Base-by-base conservation (phyloP, 495 filamentous ascomycete species). In the Penicillium daleae region DNA sequence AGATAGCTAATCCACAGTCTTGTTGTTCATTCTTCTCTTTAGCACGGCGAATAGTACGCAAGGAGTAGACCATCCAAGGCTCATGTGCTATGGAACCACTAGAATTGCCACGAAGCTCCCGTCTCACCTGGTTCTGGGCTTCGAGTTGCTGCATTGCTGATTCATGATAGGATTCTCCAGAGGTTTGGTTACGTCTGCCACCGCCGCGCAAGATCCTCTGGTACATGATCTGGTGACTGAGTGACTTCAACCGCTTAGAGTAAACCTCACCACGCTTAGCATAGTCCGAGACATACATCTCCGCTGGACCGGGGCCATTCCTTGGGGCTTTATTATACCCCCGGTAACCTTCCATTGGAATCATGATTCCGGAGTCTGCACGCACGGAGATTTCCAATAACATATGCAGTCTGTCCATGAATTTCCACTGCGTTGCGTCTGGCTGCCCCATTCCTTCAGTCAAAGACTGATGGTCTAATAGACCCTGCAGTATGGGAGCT, bases 1-100 rank as follows among this genome's bases (percentile, higher is more conserved):
- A 79, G n/a, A 74, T 64, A 2, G 68, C 67, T 13, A 77, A 40
- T 12, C 74, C 73, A 31, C 50, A 63, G 29, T 24, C 10, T 24
- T 22, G 22, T 0, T 19, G 42, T 0, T 19, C 26, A 3, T 32
- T 58, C 2, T 58, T 24, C 5, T 10, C 6, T 12, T 56, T 19
- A 39, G 21, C 53, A 29, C 13, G 2, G 24, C 49, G 49, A 21
- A 46, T 24, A 10, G 8, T 5, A 22, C 13, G 19, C 21, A 46
- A 21, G 42, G 19, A 24, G 2, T 21, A 21, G 19, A 21, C 12
- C 4, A 46, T 46, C 42, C 42, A 46, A 46, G 7, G 21, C 42
- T 46, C 42, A 19, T 46, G 42, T 12, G 21, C 19, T 12, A 22
- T 46, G 42, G 9, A 13, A 5, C 5, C 35, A 17, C 21, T 46